Evolutionary conservation across 176 grass and related monocot species (phyloP).

Genomic region (Phoenix dactylifera): DNA sequence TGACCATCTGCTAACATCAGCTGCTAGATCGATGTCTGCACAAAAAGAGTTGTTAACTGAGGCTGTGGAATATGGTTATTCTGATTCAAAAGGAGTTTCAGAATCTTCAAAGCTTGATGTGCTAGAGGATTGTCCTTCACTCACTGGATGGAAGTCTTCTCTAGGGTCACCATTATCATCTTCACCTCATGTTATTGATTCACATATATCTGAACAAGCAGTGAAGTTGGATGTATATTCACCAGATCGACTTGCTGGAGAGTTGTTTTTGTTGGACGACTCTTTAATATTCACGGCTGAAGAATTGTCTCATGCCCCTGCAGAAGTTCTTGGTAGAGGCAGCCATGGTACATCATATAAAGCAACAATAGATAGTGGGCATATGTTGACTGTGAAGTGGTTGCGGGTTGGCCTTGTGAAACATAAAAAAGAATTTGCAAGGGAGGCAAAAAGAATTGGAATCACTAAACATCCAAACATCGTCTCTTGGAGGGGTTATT

Average conservation of each 20-base stretch:
- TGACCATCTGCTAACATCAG: conserved; percentile 63
- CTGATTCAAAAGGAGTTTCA: conserved; percentile 44
- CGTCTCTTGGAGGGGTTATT: conserved; percentile 81
- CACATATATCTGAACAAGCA: conserved; percentile 45
- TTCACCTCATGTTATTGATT: conserved; percentile 38
- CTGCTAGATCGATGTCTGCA: conserved; percentile 70
- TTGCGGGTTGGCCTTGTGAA: conserved; percentile 75
- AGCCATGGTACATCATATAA: conserved; percentile 87
- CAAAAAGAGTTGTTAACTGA: conserved; percentile 77
- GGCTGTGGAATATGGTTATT: conserved; percentile 58
- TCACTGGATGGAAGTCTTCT: conserved; percentile 28
- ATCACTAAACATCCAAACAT: conserved; percentile 68
- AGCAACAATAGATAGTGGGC: conserved; percentile 59
- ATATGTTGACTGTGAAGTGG: conserved; percentile 86
- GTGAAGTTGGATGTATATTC: conserved; percentile 68
- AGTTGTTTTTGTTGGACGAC: conserved; percentile 70
- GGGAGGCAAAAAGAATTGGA: conserved; percentile 81
- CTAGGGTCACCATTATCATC: conserved; percentile 27
- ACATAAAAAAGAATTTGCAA: conserved; percentile 81
- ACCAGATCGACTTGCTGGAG: conserved; percentile 73
- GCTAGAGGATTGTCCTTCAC: conserved; percentile 32
- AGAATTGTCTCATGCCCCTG: conserved; percentile 80
- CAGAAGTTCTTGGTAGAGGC: conserved; percentile 87
- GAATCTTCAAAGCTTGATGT: conserved; percentile 29
- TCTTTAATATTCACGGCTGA: conserved; percentile 76